A percentile compares a stretch with the other conserved stretches of the same genome.
Conservation (phyloP, 768 basidiomycete genomes). For the Punctularia strigosozonata region DNA sequence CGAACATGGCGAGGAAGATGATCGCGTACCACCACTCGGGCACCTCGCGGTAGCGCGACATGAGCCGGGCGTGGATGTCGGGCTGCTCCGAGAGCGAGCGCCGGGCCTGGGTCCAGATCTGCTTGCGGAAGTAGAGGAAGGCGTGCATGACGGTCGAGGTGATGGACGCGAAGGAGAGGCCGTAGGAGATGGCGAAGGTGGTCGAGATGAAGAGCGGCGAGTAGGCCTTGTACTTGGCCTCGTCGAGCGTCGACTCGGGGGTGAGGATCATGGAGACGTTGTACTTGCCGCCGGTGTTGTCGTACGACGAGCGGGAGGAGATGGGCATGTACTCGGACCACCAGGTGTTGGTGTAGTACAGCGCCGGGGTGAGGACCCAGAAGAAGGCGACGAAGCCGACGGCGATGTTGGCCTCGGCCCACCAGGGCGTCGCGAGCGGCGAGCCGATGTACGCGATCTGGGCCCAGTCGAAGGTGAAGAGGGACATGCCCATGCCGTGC, state of each 20-base stretch:
- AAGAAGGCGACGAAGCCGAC: conserved; percentile 57
- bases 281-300: conserved; percentile 47
- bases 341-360: conserved; percentile 60
- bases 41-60: conserved; percentile 65
- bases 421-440: conserved; percentile 74
- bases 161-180: conserved; percentile 73
- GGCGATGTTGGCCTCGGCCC: conserved; percentile 65
- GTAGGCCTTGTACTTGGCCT: conserved; percentile 41
- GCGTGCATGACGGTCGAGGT: conserved; percentile 67
- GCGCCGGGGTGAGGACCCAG: conserved; percentile 50
- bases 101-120: conserved; percentile 62
- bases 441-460: conserved; percentile 61
- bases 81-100: conserved; percentile 68
- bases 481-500: conserved; percentile 39
- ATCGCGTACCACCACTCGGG: conserved; percentile 79
- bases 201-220: conserved; percentile 52
- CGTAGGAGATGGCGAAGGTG: conserved; percentile 72
- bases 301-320: conserved; percentile 52
- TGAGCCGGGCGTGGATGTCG: conserved; percentile 76
- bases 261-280: conserved; percentile 48
- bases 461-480: conserved; percentile 76
- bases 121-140: conserved; percentile 63
- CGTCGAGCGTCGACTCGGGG: conserved; percentile 40
- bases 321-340: conserved; percentile 27
- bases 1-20: conserved; percentile 59